A percentile compares a stretch with the other conserved stretches of the same genome.
These are phyloP conservation scores for Fagopyrum homotropicum DNA, from an alignment of 148 eudicot genomes.

Conservation along the genomic window DNA sequence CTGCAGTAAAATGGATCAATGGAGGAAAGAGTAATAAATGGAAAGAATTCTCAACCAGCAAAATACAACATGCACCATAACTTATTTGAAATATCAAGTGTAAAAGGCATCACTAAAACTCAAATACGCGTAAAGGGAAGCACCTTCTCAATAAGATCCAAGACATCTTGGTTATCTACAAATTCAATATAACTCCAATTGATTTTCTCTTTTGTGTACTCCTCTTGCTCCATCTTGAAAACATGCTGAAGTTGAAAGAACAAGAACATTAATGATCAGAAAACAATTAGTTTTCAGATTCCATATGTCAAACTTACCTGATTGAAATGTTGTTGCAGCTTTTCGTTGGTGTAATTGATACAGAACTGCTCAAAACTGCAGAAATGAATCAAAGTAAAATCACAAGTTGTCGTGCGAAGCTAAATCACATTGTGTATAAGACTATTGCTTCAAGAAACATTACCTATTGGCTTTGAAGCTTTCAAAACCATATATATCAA, in stretches of 20 bases:
- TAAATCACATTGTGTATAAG: background rate
- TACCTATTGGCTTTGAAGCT: conserved; percentile 95
- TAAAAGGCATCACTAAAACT: background rate
- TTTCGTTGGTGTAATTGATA: conserved; percentile 95
- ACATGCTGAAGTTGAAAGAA: conserved; percentile 63
- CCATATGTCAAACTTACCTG: conserved; percentile 39
- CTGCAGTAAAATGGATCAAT: conserved; percentile 33
- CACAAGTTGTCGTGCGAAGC: conserved; percentile 5
- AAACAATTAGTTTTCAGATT: background rate
- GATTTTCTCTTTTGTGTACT: conserved; percentile 82
- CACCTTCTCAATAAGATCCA: conserved; percentile 98
- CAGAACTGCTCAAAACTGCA: conserved; percentile 99
- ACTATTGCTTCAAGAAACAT: conserved; percentile 5
- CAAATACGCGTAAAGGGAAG: background rate
- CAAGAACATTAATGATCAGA: conserved; percentile 7
- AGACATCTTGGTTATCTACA: conserved; percentile 93
- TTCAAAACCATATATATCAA: conserved; percentile 98
- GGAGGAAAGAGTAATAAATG: background rate
- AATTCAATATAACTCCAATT: conserved; percentile 98
- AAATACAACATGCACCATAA: too few relatives aligned
- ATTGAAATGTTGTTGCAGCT: conserved; percentile 97
- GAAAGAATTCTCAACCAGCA: too few relatives aligned
- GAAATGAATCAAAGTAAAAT: conserved; percentile 10
- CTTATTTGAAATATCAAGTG: background rate
- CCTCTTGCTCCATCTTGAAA: conserved; percentile 98